Evolutionary conservation across 176 grass and related monocot species (phyloP).

Genomic region (Avena insularis): DNA sequence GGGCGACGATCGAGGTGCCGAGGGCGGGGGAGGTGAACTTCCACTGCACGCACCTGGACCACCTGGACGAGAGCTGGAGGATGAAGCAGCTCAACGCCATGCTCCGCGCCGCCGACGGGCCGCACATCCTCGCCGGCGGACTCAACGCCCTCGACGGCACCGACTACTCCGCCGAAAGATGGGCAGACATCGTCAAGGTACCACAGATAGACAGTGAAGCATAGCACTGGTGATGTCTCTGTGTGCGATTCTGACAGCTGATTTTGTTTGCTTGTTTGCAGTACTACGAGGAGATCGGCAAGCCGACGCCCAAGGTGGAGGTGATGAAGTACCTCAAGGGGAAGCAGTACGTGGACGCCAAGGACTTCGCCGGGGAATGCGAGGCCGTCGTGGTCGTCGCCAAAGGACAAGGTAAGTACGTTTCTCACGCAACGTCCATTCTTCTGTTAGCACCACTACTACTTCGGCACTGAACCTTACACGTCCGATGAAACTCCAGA

Average conservation of each 20-base stretch:
- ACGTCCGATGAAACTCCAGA: slow-evolving; percentile 46
- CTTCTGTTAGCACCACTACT: not conserved
- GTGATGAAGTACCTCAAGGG: slow-evolving; percentile 92
- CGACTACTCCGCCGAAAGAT: slow-evolving; percentile 86
- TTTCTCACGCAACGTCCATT: not conserved
- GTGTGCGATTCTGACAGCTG: not conserved
- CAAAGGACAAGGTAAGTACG: slow-evolving; percentile 85
- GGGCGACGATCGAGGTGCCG: slow-evolving; percentile 90
- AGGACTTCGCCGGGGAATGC: slow-evolving; percentile 91
- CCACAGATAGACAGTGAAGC: too few species aligned
- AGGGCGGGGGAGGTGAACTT: slow-evolving; percentile 79
- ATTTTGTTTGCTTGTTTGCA: not conserved
- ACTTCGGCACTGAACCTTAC: not conserved
- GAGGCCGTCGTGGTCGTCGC: slow-evolving; percentile 94
- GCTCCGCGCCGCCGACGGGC: slow-evolving; percentile 61
- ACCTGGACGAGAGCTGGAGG: slow-evolving; percentile 93
- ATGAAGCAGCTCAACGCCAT: slow-evolving; percentile 94
- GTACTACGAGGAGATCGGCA: slow-evolving; percentile 98
- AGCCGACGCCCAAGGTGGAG: slow-evolving; percentile 93
- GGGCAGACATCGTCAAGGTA: slow-evolving; percentile 96
- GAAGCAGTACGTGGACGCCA: slow-evolving; percentile 86
- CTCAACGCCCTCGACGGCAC: slow-evolving; percentile 91
- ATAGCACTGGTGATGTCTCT: too few species aligned
- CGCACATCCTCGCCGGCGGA: slow-evolving; percentile 88
- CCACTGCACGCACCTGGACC: slow-evolving; percentile 98